Evolutionary conservation across 1,139 yeast genomes (phyloP), one percentile per base, ranked within the genome.

Genomic region (Eremothecium gossypii): DNA sequence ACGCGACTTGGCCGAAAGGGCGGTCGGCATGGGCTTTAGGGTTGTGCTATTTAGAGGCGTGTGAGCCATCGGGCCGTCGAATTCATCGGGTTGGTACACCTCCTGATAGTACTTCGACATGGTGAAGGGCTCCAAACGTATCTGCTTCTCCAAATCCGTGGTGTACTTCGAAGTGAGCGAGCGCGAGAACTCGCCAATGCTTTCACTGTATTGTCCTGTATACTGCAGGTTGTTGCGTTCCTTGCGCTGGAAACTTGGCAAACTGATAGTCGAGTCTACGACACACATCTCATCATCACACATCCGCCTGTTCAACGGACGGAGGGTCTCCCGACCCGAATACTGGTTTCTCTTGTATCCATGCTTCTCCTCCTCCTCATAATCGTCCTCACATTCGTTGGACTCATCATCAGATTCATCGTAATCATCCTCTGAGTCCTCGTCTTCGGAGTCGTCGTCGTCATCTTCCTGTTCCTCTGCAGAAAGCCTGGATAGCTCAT

Each of bases 51-150:
- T 14, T 34, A 23, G 14, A 9, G 37, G 37, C 5, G 37, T 34
- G 27, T 23, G 29, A 4, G 37, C 5, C 10, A 20, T 14, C 10
- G 4, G 13, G 11, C 29, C n/a, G n/a, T 34, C 37, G 4, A 34
- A 34, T 10, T 34, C 37, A 4, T 38, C 28, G 30, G 41, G 38
- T 20, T 33, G 38, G 8, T 36, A 36, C 4, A 36, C 39, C n/a
- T 36, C 39, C 17, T 27, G 39, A 14, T 36, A 31, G 37, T 38
- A 38, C 13, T 27, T 38, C 3, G 41, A 38, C 38, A 38, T 31
- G 12, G 39, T 13, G 27, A 32, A 38, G 3, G 37, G 30, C 17
- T 31, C 37, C n/a, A 20, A 10, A 17, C 41, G 37, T 9, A 38
- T 32, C 27, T 38, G 39, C 11, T 38, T 31, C 20, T 38, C 41